These are phyloP conservation scores for Pythium guiyangense DNA, from an alignment of 352 stramenopile genomes.

Conservation along the genomic window DNA sequence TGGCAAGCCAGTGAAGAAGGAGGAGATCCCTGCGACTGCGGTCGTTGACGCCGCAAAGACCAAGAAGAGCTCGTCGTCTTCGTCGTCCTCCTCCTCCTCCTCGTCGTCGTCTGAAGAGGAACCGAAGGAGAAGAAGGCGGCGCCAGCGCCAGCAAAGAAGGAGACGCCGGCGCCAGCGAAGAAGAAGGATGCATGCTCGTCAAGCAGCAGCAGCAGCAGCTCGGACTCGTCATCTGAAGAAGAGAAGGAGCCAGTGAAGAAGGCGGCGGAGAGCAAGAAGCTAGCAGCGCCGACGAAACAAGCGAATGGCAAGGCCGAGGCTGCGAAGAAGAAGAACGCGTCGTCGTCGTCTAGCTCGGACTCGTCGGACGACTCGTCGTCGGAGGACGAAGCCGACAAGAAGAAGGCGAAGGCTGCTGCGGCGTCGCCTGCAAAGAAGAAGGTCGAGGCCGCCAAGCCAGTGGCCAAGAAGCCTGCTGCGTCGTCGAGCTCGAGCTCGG, in stretches of 20 bases:
- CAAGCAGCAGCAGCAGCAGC: conserved; percentile 1
- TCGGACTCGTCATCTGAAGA: conserved; percentile 23
- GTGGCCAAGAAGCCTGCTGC: conserved; percentile 20
- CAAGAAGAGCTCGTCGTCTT: conserved; percentile 33
- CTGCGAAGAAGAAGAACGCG: conserved; percentile 23
- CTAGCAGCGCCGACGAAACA: conserved; percentile 12
- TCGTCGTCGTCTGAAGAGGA: conserved; percentile 36
- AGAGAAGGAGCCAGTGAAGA: conserved; percentile 15
- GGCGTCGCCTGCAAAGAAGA: conserved; percentile 14
- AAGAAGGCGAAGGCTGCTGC: conserved; percentile 17
- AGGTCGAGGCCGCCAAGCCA: conserved; percentile 11
- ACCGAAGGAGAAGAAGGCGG: conserved; percentile 15
- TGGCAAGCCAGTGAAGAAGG: conserved; percentile 43
- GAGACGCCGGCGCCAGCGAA: conserved; percentile 5
- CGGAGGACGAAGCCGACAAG: conserved; percentile 28
- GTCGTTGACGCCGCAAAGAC: conserved; percentile 51
- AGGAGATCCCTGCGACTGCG: conserved; percentile 44
- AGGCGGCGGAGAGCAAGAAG: conserved; percentile 6
- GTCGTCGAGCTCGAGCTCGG: conserved; percentile 33
- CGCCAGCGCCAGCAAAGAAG: conserved; percentile 14
- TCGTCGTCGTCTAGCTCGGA: conserved; percentile 20
- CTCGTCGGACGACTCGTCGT: conserved; percentile 23
- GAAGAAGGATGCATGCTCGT: conserved; percentile 21
- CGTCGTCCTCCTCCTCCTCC: conserved; percentile 27
- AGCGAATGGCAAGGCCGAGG: conserved; percentile 14